Evolutionary conservation across 768 basidiomycete genomes (phyloP), one percentile per base, ranked within the genome.

Genomic region (Inosperma sp.): DNA sequence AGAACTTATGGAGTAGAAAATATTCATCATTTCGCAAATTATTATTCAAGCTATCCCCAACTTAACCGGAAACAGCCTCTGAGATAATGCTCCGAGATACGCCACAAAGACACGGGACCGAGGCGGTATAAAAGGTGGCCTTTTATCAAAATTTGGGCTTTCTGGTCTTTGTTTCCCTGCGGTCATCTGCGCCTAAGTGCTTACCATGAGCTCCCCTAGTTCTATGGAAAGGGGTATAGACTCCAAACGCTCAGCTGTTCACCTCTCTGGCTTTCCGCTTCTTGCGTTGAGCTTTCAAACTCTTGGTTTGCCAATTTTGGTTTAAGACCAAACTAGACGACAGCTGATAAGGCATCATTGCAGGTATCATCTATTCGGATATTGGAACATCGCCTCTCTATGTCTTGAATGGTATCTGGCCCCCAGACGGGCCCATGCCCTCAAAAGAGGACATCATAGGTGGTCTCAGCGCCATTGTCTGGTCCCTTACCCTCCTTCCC

Each of bases 341-440:
- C 47, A 5, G 27, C 7, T 30, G 39, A 29, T 23, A n/a, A 34
- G 19, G 22, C 9, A 8, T 40, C 45, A 16, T 54, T 16, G 19
- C 31, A 77, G 75, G 75, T 5, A 74, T 77, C 29, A 74, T 77
- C 36, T 76, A 76, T 21, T 50, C 72, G 2, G 76, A 74, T 56
- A 74, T 77, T 51, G 75, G 83, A 5, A 84, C 83, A 0, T 81
- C 79, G 0, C 82, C 83, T 1, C 62, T 84, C 12, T 86, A 86
- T 62, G 77, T 81, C 3, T 61, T 85, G 23, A 84, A 83, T 58
- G 82, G 82, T 7, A 76, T 86, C 12, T 86, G 81, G 78, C 72
- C 80, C 2, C 31, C 77, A 1, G 48, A 57, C 4, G 77, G 77
- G 0, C 69, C 72, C 12, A 60, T 70, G 0, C 84, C 83, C 0